Evolutionary conservation across 306 rosid genomes (phyloP).

Genomic region (Hylodesmum podocarpum): DNA sequence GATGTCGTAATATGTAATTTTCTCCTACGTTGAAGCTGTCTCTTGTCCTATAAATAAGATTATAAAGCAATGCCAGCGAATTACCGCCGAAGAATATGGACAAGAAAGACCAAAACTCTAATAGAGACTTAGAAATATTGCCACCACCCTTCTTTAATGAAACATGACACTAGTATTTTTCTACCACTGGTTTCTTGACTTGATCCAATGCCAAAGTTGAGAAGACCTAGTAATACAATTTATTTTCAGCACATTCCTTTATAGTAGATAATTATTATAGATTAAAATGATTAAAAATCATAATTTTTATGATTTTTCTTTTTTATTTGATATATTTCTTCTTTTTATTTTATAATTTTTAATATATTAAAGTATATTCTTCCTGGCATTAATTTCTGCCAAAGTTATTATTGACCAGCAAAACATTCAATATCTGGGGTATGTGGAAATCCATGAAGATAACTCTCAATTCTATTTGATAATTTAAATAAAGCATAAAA

Average conservation of each 20-base stretch:
- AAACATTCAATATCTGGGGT: neutral
- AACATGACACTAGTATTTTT: neutral
- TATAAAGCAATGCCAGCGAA: neutral
- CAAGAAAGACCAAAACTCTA: neutral
- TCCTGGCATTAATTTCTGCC: no score
- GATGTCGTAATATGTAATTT: neutral
- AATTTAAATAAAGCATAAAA: neutral
- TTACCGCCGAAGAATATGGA: conserved; percentile 29
- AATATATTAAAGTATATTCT: no score
- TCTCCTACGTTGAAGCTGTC: neutral
- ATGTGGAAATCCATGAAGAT: neutral
- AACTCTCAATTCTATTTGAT: neutral
- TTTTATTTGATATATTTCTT: no score
- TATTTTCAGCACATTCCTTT: no score
- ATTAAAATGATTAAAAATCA: no score
- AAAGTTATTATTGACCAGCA: neutral
- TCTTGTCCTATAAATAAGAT: neutral
- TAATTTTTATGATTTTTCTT: no score
- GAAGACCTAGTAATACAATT: no score
- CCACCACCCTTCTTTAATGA: neutral
- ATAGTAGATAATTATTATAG: no score
- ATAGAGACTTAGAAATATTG: neutral
- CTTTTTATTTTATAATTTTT: no score
- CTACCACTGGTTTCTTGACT: neutral
- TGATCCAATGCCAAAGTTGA: neutral